Base-by-base conservation (phyloP, 192 early-diverging fungal species). In the Podila epicladia region DNA sequence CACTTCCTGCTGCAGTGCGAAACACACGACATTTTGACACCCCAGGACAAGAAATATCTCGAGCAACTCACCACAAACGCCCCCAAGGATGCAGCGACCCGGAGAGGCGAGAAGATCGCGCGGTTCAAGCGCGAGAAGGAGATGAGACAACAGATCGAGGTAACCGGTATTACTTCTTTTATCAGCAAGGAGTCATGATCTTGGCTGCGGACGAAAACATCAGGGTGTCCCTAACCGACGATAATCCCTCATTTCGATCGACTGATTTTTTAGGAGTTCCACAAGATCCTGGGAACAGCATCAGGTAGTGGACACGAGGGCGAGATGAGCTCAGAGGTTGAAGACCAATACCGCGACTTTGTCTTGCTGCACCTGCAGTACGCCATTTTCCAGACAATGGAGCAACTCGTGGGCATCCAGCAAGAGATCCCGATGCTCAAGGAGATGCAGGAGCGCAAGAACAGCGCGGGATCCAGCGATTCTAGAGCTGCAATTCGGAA, bases 381-480 rank as follows among this genome's bases (percentile, higher is more conserved):
- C 4, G 87, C 90, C 64, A 87, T 95, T 15, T 85, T 94, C 65
- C 88, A 92, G 69, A 84, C 93, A 0, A 71, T 94, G 37, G 94
- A 97, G 45, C 86, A 90, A 20, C 76, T 96, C 32, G 75, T 84
- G 0, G 72, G 89, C 22, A 92, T 97, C 53, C 77, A 90, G 49
- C 92, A 95, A 69, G 97, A 99, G 82, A 74, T 92, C 7, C 88
- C 87, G 20, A 88, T 98, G 89, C 84, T 97, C 15, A 84, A 92
- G 62, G 87, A 92, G 73, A 93, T 93, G 94, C 83, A 85, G 51
- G 79, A 83, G 32, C 89, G 89, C 83, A 86, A 73, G 64, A 83
- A 82, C 41, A 60, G 71, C 11, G 19, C 71, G 62, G 31, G 66
- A 6, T 70, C 66, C 29, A 68, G 58, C 13, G 78, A 84, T 58